Percentiles rank a stretch among this genome's conserved stretches.
phyloP scores from a whole-genome alignment of 805 yeast species.

The Scheffersomyces lignosus region DNA sequence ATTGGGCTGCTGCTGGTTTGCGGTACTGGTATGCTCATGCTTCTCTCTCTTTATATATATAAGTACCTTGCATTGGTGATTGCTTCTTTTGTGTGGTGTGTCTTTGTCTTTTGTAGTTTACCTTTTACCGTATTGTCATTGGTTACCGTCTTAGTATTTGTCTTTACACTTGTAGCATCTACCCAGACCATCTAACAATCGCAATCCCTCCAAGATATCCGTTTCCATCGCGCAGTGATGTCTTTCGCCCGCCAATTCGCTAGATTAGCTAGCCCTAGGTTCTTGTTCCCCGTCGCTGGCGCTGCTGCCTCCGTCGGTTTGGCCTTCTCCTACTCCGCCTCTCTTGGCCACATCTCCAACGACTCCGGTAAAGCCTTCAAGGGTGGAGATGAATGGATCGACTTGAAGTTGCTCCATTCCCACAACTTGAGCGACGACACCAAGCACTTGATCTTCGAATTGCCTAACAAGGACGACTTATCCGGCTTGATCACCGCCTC shows the following conservation, averaged over 20 bases:
- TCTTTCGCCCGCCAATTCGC: slow-evolving; percentile 21
- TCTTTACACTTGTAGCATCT: no score
- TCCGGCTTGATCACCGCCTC: slow-evolving; percentile 83
- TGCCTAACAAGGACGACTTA: slow-evolving; percentile 63
- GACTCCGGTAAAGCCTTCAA: slow-evolving; percentile 50
- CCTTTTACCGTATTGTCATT: no score
- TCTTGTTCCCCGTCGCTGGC: slow-evolving; percentile 30
- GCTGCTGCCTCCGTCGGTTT: slow-evolving; percentile 36
- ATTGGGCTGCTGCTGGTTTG: no score
- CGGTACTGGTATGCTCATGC: no score
- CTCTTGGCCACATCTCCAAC: slow-evolving; percentile 23
- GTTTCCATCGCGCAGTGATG: no score
- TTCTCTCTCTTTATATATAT: no score
- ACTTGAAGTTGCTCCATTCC: slow-evolving; percentile 52
- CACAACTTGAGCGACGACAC: slow-evolving; percentile 60
- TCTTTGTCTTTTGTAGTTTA: no score
- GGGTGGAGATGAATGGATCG: slow-evolving; percentile 71
- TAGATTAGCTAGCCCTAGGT: slow-evolving; percentile 25
- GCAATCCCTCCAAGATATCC: no score
- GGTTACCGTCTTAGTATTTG: no score
- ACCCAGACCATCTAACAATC: no score
- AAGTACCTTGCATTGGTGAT: no score
- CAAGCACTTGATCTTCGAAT: slow-evolving; percentile 67
- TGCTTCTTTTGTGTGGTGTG: no score
- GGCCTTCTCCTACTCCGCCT: slow-evolving; percentile 27